Evolutionary conservation across 2,329 filamentous ascomycete genomes (phyloP), one percentile per base, ranked within the genome.

Genomic region (Fusarium verticillioides): DNA sequence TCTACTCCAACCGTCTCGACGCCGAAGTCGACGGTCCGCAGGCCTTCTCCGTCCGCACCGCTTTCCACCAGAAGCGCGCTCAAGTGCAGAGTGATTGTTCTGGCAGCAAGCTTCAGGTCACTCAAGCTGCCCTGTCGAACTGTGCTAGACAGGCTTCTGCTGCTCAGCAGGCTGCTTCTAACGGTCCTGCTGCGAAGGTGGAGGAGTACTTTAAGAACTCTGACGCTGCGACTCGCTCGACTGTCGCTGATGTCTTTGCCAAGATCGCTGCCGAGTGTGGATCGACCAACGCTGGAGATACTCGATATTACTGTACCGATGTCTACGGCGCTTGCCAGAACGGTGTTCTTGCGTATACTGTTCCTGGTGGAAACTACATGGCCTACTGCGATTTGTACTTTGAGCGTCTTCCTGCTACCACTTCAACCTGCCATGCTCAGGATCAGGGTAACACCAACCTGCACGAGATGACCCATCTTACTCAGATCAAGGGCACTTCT

Each of bases 401-500:
- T 83, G 86, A 78, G 49, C 82, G 79, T 18, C 84, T 93, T 13
- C 83, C 88, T 0, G 83, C 84, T 4, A 66, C 89, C 36, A 82
- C 86, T 13, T 75, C 74, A 13, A 81, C 79, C 3, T 93, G 91
- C 83, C 89, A 92, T 78, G 86, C 76, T 5, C 91, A 93, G 81
- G 91, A 92, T 77, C 89, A 91, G 82, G 89, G 88, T 6, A 91
- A 87, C 16, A 92, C 91, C 19, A 86, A 86, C 37, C 80, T 93
- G 19, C 91, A 93, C 77, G 91, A 93, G 84, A 84, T 86, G 73
- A 92, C 91, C 13, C 91, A 93, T 78, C 71, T 87, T 84, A 87
- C n/a, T 81, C 86, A 78, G 85, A 82, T 81, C 69, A 88, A 88
- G 63, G 88, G 89, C 13, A 92, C 90, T 4, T 79, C 85, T 4